These are phyloP conservation scores for Ophiocordyceps sinensis DNA, from an alignment of 2,329 filamentous ascomycete genomes.

Conservation along the genomic window DNA sequence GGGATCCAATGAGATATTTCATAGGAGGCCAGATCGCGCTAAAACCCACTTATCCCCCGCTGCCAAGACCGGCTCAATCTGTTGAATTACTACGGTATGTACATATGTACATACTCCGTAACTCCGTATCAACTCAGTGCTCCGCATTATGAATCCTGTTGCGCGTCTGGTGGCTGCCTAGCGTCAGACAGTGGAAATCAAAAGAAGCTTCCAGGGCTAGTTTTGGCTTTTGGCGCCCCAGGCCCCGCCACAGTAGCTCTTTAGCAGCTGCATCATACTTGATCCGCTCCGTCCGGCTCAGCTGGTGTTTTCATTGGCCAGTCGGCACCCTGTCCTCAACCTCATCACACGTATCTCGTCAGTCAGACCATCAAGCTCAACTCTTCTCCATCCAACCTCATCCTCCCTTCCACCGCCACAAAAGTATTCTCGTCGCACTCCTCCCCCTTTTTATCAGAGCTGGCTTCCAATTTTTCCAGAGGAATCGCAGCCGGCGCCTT, in stretches of 20 bases:
- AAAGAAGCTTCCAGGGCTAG: conserved; percentile 15
- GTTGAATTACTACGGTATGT: no score
- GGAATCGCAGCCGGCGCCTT: background rate
- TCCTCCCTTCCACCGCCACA: background rate
- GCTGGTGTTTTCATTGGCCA: conserved; percentile 20
- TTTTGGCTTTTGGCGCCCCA: conserved; percentile 1
- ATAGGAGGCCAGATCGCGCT: no score
- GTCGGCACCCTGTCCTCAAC: conserved; percentile 1
- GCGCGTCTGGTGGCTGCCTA: background rate
- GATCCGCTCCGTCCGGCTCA: conserved; percentile 18
- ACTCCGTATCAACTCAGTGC: no score
- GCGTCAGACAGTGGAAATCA: conserved; percentile 11
- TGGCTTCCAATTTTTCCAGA: background rate
- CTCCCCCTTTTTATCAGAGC: conserved; percentile 1
- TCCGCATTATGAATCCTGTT: no score
- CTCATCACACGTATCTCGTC: background rate
- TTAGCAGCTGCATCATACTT: conserved; percentile 17
- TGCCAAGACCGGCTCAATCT: no score
- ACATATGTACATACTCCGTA: no score
- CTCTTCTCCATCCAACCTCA: conserved; percentile 9
- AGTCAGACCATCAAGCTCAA: background rate
- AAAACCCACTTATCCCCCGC: no score
- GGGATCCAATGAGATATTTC: no score
- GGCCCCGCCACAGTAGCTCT: conserved; percentile 3
- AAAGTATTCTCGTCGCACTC: conserved; percentile 3